phyloP scores from a whole-genome alignment of 1,284 basidiomycete species.

The Clitocybe nebularis region DNA sequence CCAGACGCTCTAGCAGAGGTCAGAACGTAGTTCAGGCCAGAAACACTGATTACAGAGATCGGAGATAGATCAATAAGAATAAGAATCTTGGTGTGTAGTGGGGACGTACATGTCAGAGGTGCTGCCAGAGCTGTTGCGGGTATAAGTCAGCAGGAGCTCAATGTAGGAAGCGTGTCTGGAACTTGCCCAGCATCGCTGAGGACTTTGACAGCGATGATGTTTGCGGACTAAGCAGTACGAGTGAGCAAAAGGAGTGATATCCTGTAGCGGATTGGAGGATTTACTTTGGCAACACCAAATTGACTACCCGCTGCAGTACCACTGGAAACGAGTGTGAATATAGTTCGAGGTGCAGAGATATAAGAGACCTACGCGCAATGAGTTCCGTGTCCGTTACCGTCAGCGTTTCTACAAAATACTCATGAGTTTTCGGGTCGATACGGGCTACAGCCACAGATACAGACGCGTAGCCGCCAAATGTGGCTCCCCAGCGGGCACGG shows the following conservation, averaged over 20 bases:
- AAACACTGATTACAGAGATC: too few relatives aligned
- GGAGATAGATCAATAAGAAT: not conserved
- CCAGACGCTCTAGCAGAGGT: slow-evolving; percentile 5
- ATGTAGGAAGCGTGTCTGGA: not conserved
- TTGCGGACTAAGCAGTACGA: slow-evolving; percentile 8
- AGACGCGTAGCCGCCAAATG: slow-evolving; percentile 29
- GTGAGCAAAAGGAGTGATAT: not conserved
- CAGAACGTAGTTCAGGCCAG: slow-evolving; percentile 16
- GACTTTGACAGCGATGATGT: slow-evolving; percentile 20
- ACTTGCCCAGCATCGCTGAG: slow-evolving; percentile 17
- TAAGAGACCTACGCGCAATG: slow-evolving; percentile 31
- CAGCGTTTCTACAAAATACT: slow-evolving; percentile 41
- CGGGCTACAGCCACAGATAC: not conserved
- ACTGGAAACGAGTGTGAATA: slow-evolving; percentile 10
- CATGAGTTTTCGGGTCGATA: not conserved
- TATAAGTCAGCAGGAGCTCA: not conserved
- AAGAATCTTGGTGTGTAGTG: not conserved
- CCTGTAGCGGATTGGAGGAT: not conserved
- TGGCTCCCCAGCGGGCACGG: slow-evolving; percentile 65
- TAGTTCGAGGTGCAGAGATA: not conserved
- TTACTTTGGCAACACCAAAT: slow-evolving; percentile 18
- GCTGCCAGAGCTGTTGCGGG: slow-evolving; percentile 13
- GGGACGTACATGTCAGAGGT: slow-evolving; percentile 16
- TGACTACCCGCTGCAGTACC: slow-evolving; percentile 41
- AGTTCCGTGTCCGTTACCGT: slow-evolving; percentile 55